Evolutionary conservation across 1,139 yeast genomes (phyloP).

Genomic region (Eremothecium sinecaudum): DNA sequence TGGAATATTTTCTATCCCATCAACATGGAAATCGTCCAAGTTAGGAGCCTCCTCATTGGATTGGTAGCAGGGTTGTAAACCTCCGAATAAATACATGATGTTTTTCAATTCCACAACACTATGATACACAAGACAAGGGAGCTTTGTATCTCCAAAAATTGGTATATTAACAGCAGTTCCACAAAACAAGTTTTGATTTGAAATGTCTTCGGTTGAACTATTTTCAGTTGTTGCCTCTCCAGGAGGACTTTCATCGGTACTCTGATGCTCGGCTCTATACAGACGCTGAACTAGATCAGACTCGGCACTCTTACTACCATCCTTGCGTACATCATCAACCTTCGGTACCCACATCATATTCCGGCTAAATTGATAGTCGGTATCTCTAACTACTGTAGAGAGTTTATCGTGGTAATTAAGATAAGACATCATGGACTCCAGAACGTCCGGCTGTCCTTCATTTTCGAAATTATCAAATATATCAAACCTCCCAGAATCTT

Average conservation of each 20-base stretch:
- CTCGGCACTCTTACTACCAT: not conserved
- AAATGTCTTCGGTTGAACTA: not conserved
- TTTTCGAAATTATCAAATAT: not conserved
- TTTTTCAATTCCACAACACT: slow-evolving; percentile 32
- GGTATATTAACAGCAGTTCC: slow-evolving; percentile 25
- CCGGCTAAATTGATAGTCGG: slow-evolving; percentile 15
- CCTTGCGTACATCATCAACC: not conserved
- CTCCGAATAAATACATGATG: slow-evolving; percentile 36
- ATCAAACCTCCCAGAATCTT: not conserved
- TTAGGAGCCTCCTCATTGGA: slow-evolving; percentile 32
- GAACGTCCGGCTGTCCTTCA: not conserved
- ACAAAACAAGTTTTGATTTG: not conserved
- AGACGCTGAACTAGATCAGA: not conserved
- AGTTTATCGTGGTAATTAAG: slow-evolving; percentile 21
- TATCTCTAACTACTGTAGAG: slow-evolving; percentile 16
- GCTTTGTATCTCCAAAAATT: slow-evolving; percentile 31
- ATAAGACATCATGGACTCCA: slow-evolving; percentile 9
- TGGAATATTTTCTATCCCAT: slow-evolving; percentile 36
- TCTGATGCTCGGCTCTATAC: not conserved
- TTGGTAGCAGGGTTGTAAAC: slow-evolving; percentile 31
- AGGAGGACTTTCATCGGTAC: slow-evolving; percentile 1
- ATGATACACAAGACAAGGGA: slow-evolving; percentile 37
- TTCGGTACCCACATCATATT: slow-evolving; percentile 17
- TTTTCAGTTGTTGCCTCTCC: not conserved
- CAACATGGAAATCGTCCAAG: slow-evolving; percentile 31